phyloP scores from a whole-genome alignment of 2,329 filamentous ascomycete species.

The Fusarium robinianum region DNA sequence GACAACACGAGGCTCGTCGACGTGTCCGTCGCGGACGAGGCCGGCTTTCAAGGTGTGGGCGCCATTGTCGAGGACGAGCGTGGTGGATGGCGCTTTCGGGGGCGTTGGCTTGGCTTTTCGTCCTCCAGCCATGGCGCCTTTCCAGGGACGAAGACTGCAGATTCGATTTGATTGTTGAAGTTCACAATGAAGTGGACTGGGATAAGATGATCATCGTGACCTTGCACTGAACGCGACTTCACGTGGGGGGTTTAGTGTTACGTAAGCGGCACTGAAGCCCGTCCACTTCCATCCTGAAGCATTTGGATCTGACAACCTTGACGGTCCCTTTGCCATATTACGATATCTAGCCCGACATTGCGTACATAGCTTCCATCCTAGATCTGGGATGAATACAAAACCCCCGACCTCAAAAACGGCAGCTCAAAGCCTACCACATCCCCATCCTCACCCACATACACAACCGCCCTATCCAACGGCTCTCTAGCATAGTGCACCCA shows the following conservation, averaged over 20 bases:
- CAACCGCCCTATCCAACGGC: conserved; percentile 40
- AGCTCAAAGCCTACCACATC: conserved; percentile 40
- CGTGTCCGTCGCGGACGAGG: conserved; percentile 58
- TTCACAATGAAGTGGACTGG: background rate
- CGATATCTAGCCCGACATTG: too few relatives aligned
- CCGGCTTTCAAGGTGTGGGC: conserved; percentile 91
- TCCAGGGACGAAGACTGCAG: too few relatives aligned
- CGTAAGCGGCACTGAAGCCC: too few relatives aligned
- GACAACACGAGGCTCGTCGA: conserved; percentile 68
- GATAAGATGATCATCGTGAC: conserved; percentile 8
- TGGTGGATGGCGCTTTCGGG: conserved; percentile 62
- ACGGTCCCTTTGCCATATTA: too few relatives aligned
- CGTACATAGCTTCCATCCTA: too few relatives aligned
- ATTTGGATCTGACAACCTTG: conserved; percentile 19
- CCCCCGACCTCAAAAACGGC: conserved; percentile 40
- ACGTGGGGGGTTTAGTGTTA: conserved; percentile 22
- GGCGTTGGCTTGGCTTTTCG: conserved; percentile 58
- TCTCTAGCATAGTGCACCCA: conserved; percentile 44
- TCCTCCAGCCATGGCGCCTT: conserved; percentile 47
- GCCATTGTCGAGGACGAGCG: conserved; percentile 92
- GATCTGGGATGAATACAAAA: conserved; percentile 20
- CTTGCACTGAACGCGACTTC: conserved; percentile 23
- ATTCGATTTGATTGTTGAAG: too few relatives aligned
- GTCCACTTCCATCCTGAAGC: too few relatives aligned
- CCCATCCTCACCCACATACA: conserved; percentile 28